Evolutionary conservation across 208 protist genomes (phyloP), one percentile per base, ranked within the genome.

Genomic region (Trypanosoma theileri): DNA sequence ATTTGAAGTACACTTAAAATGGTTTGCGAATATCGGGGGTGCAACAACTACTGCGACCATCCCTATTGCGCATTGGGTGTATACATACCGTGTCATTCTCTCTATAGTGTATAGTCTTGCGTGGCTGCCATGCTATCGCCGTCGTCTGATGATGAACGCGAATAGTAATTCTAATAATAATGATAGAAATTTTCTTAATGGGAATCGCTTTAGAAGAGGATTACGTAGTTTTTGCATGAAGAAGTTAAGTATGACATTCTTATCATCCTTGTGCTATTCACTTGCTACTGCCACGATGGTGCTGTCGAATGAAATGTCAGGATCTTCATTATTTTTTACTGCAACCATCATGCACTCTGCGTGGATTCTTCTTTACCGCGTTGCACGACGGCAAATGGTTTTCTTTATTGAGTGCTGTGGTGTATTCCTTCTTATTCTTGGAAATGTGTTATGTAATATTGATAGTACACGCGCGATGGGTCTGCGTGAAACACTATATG

Each of bases 281-380:
- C 21, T 59, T 17, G 66, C 58, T 4, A 45, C 45, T 9, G 24
- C 50, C 4, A 3, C 17, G 12, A 65, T 65, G 59, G 40, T 71
- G 16, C 13, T 65, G 17, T 41, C 59, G 26, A 64, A 57, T 26
- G 35, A 46, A 9, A 52, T 24, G 40, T 45, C 40, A 6, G 60
- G 52, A 17, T 62, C 69, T 2, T 67, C 69, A 16, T 28, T 68
- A 14, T 24, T 74, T 10, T 74, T 74, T 26, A 69, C 53, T 4
- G 41, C 69, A 12, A 61, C 69, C 3, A 35, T 51, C 21, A 28
- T 64, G 52, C 69, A 74, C 24, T 74, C 48, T 52, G 12, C 59
- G 22, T 74, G 69, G 59, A 74, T 74, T 58, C 50, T 74, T 21
- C 28, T 67, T 19, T 74, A 59, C 19, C 69, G 69, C 16, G n/a